Conservation (phyloP, 2,329 filamentous ascomycete genomes). For the Ilyonectria robusta region DNA sequence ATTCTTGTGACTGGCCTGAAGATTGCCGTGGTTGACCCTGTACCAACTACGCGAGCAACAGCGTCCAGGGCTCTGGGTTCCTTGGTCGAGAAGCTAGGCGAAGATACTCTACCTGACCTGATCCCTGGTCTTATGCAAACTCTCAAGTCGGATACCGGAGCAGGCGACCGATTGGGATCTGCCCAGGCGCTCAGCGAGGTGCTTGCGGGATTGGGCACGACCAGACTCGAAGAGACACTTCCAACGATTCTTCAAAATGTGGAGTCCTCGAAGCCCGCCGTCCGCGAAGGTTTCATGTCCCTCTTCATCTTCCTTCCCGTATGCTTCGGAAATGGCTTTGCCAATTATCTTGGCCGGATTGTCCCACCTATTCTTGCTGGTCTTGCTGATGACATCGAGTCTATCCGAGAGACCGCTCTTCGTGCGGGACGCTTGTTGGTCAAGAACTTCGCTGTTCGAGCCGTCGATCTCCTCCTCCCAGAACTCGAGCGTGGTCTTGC, state of each 20-base stretch:
- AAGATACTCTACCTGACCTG: slow-evolving; percentile 95
- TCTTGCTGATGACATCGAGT: slow-evolving; percentile 95
- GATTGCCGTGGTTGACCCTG: slow-evolving; percentile 91
- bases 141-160: slow-evolving; percentile 96
- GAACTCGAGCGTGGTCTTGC: slow-evolving; percentile 96
- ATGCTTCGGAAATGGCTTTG: slow-evolving; percentile 98
- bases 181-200: slow-evolving; percentile 97
- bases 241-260: slow-evolving; percentile 98
- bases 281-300: slow-evolving; percentile 99
- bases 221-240: slow-evolving; percentile 92
- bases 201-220: slow-evolving; percentile 92
- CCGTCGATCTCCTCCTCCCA: slow-evolving; percentile 93
- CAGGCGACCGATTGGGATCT: slow-evolving; percentile 94
- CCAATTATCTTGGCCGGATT: slow-evolving; percentile 94
- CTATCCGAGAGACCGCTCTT: slow-evolving; percentile 96
- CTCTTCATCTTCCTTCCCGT: slow-evolving; percentile 99
- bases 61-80: slow-evolving; percentile 96
- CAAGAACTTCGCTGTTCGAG: slow-evolving; percentile 97
- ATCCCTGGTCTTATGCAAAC: slow-evolving; percentile 98
- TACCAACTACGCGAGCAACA: slow-evolving; percentile 95
- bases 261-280: slow-evolving; percentile 87
- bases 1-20: slow-evolving; percentile 93
- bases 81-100: slow-evolving; percentile 97
- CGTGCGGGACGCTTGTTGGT: slow-evolving; percentile 94
- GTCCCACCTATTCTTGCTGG: slow-evolving; percentile 96